These are phyloP conservation scores for Arabis alpina DNA, from an alignment of 345 rosid species.

Conservation along the genomic window DNA sequence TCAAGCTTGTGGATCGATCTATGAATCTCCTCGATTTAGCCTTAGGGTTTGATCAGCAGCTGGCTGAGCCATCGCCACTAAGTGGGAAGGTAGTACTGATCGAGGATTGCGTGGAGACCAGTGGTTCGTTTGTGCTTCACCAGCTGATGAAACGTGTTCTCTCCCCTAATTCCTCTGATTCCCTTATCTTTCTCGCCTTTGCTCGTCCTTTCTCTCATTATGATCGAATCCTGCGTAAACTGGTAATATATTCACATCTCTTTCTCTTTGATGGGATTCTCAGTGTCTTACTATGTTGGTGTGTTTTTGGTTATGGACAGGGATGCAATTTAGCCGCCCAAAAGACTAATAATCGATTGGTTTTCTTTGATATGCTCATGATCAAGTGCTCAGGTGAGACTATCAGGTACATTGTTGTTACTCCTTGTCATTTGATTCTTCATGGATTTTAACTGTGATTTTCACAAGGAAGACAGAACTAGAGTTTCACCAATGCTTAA, in stretches of 20 bases:
- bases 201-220: slow-evolving; percentile 88
- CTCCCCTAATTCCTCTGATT: slow-evolving; percentile 51
- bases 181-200: slow-evolving; percentile 72
- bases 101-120: slow-evolving; percentile 86
- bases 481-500: not conserved
- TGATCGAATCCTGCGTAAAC: slow-evolving; percentile 78
- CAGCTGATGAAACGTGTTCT: slow-evolving; percentile 78
- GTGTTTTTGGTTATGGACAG: slow-evolving; percentile 42
- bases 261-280: slow-evolving; percentile 8
- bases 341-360: slow-evolving; percentile 59
- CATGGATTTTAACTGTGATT: not conserved
- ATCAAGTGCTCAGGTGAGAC: slow-evolving; percentile 77
- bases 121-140: slow-evolving; percentile 78
- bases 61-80: slow-evolving; percentile 49
- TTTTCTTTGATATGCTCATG: slow-evolving; percentile 76
- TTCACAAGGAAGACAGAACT: not conserved
- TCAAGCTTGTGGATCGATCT: slow-evolving; percentile 48
- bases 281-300: not conserved
- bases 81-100: slow-evolving; percentile 57
- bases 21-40: slow-evolving; percentile 71
- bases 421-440: not conserved
- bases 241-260: slow-evolving; percentile 43
- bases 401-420: slow-evolving; percentile 46
- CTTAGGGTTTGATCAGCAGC: slow-evolving; percentile 56
- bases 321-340: slow-evolving; percentile 81